phyloP scores from a whole-genome alignment of 2,329 filamentous ascomycete genomes.

The Fusarium marasasianum region DNA sequence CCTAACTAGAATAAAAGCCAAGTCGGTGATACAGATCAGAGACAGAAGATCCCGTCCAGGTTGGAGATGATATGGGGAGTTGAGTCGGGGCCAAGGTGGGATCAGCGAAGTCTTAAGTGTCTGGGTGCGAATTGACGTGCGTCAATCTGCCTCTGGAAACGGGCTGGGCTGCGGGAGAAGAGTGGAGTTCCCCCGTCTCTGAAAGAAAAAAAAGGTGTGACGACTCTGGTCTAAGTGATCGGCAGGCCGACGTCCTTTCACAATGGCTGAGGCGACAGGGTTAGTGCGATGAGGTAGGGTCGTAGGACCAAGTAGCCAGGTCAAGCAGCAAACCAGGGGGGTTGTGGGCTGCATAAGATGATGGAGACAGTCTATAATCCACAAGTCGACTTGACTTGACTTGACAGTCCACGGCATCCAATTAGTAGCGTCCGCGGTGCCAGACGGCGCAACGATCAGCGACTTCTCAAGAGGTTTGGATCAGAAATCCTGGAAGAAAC shows the following conservation, averaged over 20 bases:
- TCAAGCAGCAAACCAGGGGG: constrained; percentile 43
- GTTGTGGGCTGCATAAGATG: constrained; percentile 49
- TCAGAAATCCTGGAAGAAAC: constrained; percentile 29
- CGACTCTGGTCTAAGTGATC: constrained; percentile 64
- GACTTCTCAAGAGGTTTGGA: constrained; percentile 27
- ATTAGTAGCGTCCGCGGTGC: constrained; percentile 42
- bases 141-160: constrained; percentile 51
- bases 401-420: constrained; percentile 45
- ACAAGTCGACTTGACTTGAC: constrained; percentile 43
- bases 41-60: constrained; percentile 49
- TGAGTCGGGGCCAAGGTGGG: constrained; percentile 54
- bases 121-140: constrained; percentile 52
- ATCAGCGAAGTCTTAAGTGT: constrained; percentile 71
- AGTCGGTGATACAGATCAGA: constrained; percentile 56
- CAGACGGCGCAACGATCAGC: constrained; percentile 42
- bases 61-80: constrained; percentile 47
- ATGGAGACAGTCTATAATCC: constrained; percentile 41
- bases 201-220: constrained; percentile 55
- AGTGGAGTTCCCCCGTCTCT: constrained; percentile 50
- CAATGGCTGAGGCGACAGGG: constrained; percentile 58
- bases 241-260: constrained; percentile 62
- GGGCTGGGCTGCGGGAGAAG: constrained; percentile 51
- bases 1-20: constrained; percentile 56
- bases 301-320: constrained; percentile 47
- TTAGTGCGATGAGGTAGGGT: constrained; percentile 55